Conservation (phyloP, 2,329 filamentous ascomycete species). For the Ophiostoma tasmaniense region DNA sequence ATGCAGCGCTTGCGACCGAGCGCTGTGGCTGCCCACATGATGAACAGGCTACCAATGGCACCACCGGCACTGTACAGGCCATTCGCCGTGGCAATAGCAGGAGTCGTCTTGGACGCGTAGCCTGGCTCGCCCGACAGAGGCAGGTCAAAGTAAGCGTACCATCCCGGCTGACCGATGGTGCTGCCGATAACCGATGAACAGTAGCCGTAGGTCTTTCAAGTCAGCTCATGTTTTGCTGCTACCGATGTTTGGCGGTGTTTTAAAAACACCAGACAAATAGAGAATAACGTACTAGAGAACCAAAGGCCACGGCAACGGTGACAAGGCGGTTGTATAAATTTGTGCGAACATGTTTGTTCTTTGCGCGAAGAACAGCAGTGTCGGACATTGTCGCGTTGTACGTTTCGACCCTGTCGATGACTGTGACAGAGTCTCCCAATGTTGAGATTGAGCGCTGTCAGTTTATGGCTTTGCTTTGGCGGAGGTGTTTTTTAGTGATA, state of each 20-base stretch:
- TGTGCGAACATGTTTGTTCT: background rate
- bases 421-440: background rate
- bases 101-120: conserved; percentile 38
- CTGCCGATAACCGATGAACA: conserved; percentile 42
- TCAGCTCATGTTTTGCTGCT: background rate
- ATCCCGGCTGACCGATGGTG: conserved; percentile 45
- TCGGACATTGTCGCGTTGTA: conserved; percentile 3
- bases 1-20: conserved; percentile 39
- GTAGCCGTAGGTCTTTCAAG: conserved; percentile 38
- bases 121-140: conserved; percentile 35
- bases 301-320: conserved; percentile 30
- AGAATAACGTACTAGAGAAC: conserved; percentile 25
- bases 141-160: conserved; percentile 39
- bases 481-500: background rate
- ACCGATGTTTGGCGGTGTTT: background rate
- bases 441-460: background rate
- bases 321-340: conserved; percentile 30
- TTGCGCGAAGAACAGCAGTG: background rate
- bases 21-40: conserved; percentile 41
- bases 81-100: conserved; percentile 36
- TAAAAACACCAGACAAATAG: background rate
- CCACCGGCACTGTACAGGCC: conserved; percentile 31
- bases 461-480: background rate
- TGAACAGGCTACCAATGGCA: conserved; percentile 38
- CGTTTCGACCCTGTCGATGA: background rate